Evolutionary conservation across 208 protist genomes (phyloP), one percentile per base, ranked within the genome.

Genomic region (Crithidia bombi): DNA sequence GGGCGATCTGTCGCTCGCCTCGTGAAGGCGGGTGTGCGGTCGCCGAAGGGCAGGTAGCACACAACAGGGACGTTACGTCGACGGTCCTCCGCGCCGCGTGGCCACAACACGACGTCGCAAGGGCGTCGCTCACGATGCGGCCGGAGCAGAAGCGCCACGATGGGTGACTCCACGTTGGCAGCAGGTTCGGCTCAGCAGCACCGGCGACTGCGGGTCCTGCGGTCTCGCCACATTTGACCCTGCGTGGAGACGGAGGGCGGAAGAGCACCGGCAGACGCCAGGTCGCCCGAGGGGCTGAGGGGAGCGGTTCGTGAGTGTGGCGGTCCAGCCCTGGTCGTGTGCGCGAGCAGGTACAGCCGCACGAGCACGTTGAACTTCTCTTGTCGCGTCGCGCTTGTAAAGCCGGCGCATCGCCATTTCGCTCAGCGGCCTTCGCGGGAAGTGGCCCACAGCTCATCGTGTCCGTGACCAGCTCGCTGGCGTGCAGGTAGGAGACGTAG

Each of bases 321-420:
- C n/a, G n/a, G 49, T 73, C 68, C 68, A 73, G 47, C 50, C 58
- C 68, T 73, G 68, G 39, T 73, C 58, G 50, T 61, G n/a, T n/a
- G 47, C 36, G 68, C 57, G 43, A 66, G 58, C 58, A 61, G 26
- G 50, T 66, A 66, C 49, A 73, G 68, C 9, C 68, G 58, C 58
- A 73, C 49, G 41, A 73, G 38, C 50, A 73, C 68, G 43, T 50
- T 46, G 68, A 65, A 66, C 68, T 65, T 73, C 50, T 73, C 68
- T 14, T 51, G 12, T n/a, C n/a, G n/a, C n/a, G 58, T 59, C 21
- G 26, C 50, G 68, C 46, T 73, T 33, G 21, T 56, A 36, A 61
- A 30, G 68, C 58, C 32, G 68, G 58, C n/a, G n/a, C 50, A 73
- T 73, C 25, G 46, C 19, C 26, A 43, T 32, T 28, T 17, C 38